Conservation (phyloP, 176 grass and related monocot genomes). For the Oropetium thomaeum region DNA sequence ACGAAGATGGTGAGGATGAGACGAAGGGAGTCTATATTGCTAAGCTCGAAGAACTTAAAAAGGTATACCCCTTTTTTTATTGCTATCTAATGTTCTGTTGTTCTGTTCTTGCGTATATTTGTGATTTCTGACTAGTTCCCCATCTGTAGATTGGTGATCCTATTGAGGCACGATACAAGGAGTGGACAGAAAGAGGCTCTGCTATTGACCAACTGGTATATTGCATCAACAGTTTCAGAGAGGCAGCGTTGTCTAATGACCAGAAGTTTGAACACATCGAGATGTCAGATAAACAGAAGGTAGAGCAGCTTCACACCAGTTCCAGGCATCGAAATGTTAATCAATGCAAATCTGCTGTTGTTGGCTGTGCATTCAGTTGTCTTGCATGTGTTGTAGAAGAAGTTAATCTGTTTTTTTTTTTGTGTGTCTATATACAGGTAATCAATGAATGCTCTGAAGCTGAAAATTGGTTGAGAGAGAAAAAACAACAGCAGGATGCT, state of each 20-base stretch:
- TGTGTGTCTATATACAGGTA: constrained; percentile 50
- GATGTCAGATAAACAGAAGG: constrained; percentile 83
- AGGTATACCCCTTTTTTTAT: constrained; percentile 30
- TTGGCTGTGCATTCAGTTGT: not conserved
- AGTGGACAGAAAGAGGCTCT: constrained; percentile 50
- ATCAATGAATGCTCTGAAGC: constrained; percentile 59
- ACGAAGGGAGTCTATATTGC: constrained; percentile 89
- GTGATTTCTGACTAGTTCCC: too few species aligned
- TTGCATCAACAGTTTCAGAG: constrained; percentile 83
- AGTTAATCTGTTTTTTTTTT: not conserved
- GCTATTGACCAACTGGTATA: constrained; percentile 48
- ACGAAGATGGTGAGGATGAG: constrained; percentile 96
- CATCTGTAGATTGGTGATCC: constrained; percentile 64
- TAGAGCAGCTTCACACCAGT: too few species aligned
- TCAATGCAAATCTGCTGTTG: too few species aligned
- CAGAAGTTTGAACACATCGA: constrained; percentile 88
- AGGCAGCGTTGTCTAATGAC: constrained; percentile 65
- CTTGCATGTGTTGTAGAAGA: not conserved
- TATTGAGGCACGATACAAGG: constrained; percentile 62
- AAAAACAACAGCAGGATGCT: constrained; percentile 70
- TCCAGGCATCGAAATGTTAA: too few species aligned
- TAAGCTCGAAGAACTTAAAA: constrained; percentile 90
- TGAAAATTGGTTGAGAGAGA: constrained; percentile 72
- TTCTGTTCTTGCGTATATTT: too few species aligned
- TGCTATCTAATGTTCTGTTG: too few species aligned